These are phyloP conservation scores for Erodium texanum DNA, from an alignment of 441 rosid species.

Conservation along the genomic window DNA sequence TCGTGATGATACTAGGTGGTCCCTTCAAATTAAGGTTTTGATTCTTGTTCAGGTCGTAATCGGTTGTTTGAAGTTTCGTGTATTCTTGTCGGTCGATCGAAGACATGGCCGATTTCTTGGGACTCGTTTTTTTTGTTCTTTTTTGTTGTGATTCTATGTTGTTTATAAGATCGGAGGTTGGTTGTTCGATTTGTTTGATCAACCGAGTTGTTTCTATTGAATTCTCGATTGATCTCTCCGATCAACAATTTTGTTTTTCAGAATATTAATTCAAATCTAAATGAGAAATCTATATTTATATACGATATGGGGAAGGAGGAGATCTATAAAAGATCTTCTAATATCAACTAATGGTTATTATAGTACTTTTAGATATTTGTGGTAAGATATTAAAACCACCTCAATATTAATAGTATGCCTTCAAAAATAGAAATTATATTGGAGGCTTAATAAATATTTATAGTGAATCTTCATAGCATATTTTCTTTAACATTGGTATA, in stretches of 20 bases:
- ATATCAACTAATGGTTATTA: not conserved
- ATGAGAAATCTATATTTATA: not conserved
- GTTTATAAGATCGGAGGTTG: not conserved
- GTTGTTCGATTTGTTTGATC: not conserved
- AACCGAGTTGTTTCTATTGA: slow-evolving; percentile 3
- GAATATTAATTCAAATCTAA: not conserved
- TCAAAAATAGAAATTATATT: not conserved
- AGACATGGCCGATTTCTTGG: not conserved
- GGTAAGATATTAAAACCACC: not conserved
- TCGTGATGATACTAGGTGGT: not conserved
- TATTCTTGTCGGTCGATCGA: not conserved
- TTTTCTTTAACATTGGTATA: too few species aligned
- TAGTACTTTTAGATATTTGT: not conserved
- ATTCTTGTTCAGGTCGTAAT: not conserved
- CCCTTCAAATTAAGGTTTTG: not conserved
- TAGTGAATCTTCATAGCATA: not conserved
- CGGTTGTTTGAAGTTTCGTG: not conserved
- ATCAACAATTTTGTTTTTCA: not conserved
- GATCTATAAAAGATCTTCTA: not conserved
- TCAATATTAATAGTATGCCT: not conserved
- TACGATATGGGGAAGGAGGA: not conserved
- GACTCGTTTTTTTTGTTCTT: not conserved
- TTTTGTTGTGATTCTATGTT: too few species aligned
- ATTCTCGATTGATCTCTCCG: slow-evolving; percentile 7
- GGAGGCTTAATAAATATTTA: not conserved